Base-by-base conservation (phyloP, 129 eudicot genomes). In the Scalesia atractyloides region DNA sequence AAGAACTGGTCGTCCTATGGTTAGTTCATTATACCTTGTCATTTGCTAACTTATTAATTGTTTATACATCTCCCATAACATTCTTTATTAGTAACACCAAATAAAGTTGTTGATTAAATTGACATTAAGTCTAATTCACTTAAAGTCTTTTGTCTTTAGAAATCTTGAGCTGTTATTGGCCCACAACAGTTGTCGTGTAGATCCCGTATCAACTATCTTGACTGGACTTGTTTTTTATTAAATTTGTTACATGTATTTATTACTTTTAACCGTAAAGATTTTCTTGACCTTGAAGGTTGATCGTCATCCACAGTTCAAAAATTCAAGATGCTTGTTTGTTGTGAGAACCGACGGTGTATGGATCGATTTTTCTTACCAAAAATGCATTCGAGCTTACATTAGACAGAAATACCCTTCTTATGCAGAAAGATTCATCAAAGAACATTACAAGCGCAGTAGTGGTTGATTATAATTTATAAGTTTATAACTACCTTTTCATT, bases 311-410 rank as follows among this genome's bases (percentile, higher is more conserved):
- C 91, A 78, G 72, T 94, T 87, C 65, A 82, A 76, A 79, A 61
- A 70, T 3, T 86, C 97, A 12, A 88, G 97, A 76, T 90, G 98
- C 86, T 74, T 90, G 60, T 90, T 88, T 83, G 97, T 94, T 26
- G 89, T 94, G 44, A 81, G 99, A 86, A 81, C 78, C 0, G 99
- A 94, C 33, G 99, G 99, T 53, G 91, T 74, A 75, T 90, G 97
- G 99, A 90, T 94, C 26, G 97, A 94, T 78, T 94, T 94, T 78
- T 94, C 99, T 14, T 94, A 94, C 83, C 91, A 90, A 79, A 94
- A 94, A 78, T 94, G 98, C 77, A 80, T 94, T 17, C 77, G 93
- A 60, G 82, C 89, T 4, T 94, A 94, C 81, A 72, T 94, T 68
- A 86, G 93, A 72, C 81, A 70, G 15, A 90, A 88, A 64, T 94